These are phyloP conservation scores for Ceratocystis lukuohia DNA, from an alignment of 2,329 filamentous ascomycete species.

Conservation along the genomic window DNA sequence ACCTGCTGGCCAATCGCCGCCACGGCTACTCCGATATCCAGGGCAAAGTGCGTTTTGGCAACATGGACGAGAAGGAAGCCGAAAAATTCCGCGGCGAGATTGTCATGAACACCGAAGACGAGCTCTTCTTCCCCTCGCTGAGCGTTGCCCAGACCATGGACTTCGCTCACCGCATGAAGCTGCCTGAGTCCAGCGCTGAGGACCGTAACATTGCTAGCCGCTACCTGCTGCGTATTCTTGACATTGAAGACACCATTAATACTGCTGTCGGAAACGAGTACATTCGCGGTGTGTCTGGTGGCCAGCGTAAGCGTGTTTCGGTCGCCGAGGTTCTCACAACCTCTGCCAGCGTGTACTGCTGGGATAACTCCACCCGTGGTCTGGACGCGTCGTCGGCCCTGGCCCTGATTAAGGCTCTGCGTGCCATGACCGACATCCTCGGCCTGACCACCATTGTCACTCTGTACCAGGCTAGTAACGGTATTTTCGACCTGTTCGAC, in stretches of 20 bases:
- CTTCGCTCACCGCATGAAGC: constrained; percentile 52
- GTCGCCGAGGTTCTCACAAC: constrained; percentile 48
- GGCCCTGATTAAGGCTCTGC: constrained; percentile 59
- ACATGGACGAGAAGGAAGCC: constrained; percentile 34
- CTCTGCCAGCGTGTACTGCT: constrained; percentile 46
- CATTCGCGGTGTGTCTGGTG: constrained; percentile 59
- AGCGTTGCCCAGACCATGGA: constrained; percentile 58
- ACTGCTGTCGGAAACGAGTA: constrained; percentile 64
- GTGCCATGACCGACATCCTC: constrained; percentile 53
- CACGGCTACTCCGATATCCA: constrained; percentile 43
- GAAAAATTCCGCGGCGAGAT: constrained; percentile 44
- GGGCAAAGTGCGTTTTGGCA: constrained; percentile 46
- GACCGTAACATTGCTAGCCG: constrained; percentile 35
- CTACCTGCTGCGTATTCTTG: constrained; percentile 46
- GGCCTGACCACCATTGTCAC: constrained; percentile 54
- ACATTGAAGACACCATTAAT: constrained; percentile 59
- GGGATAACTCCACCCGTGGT: constrained; percentile 62
- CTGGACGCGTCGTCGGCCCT: constrained; percentile 63
- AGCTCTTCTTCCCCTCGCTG: constrained; percentile 49
- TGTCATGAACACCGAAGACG: constrained; percentile 60
- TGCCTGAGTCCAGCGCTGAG: constrained; percentile 35
- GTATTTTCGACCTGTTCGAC: constrained; percentile 51
- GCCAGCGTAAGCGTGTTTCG: constrained; percentile 56
- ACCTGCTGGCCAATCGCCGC: constrained; percentile 52
- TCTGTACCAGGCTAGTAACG: constrained; percentile 58